Conservation (phyloP, 129 eudicot species). For the Chrysanthemum lavandulifolium region DNA sequence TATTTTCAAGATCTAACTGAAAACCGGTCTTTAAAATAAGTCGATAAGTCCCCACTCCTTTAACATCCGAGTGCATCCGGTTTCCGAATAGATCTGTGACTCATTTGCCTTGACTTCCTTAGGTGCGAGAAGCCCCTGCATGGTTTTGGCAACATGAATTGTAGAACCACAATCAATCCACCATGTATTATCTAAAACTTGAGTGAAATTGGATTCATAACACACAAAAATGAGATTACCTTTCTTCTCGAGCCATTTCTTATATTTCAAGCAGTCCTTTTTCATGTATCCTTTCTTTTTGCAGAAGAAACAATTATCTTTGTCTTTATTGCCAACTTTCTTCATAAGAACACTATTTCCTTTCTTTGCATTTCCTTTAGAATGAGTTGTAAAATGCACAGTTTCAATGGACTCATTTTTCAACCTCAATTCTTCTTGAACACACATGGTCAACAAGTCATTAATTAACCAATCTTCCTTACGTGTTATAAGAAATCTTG, state of each 20-base stretch:
- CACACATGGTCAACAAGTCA: constrained; percentile 2
- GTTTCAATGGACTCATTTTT: not conserved
- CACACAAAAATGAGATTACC: not conserved
- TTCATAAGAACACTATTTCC: not conserved
- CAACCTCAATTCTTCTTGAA: not conserved
- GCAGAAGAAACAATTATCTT: not conserved
- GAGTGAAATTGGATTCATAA: not conserved
- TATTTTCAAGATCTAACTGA: not conserved
- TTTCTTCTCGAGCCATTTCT: not conserved
- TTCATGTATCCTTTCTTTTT: not conserved
- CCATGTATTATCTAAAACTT: not conserved
- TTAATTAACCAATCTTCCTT: not conserved
- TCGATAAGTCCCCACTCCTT: not conserved
- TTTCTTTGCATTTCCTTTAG: not conserved
- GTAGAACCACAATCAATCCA: not conserved
- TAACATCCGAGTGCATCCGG: not conserved
- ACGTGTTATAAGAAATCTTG: not conserved
- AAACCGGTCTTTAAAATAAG: not conserved
- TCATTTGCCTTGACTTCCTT: not conserved
- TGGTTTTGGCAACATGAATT: not conserved
- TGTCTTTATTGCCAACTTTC: not conserved
- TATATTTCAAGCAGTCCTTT: not conserved
- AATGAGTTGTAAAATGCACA: not conserved
- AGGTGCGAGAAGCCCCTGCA: constrained; percentile 4
- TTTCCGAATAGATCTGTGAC: not conserved